Conservation (phyloP, 768 basidiomycete genomes). For the Leccinellum rugosiceps region DNA sequence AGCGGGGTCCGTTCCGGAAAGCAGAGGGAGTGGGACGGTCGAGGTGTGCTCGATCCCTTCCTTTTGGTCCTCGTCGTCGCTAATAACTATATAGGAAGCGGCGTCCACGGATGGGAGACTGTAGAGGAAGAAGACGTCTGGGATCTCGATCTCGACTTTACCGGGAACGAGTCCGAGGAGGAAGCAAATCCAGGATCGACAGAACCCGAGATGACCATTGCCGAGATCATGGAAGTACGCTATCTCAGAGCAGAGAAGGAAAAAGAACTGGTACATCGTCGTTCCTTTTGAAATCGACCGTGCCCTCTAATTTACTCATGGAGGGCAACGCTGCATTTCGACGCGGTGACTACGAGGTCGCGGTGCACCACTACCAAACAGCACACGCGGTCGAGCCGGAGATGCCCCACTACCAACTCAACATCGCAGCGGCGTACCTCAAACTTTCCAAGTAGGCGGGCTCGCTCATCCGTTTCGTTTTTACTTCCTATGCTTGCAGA, state of each 20-base stretch:
- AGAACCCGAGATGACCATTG: slow-evolving; percentile 53
- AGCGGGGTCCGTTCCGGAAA: slow-evolving; percentile 58
- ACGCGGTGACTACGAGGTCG: slow-evolving; percentile 52
- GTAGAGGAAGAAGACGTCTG: slow-evolving; percentile 75
- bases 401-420: slow-evolving; percentile 72
- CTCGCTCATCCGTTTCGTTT: not conserved
- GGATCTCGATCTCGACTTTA: slow-evolving; percentile 70
- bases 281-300: not conserved
- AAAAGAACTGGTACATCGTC: slow-evolving; percentile 58
- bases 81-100: slow-evolving; percentile 38
- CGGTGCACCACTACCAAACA: slow-evolving; percentile 55
- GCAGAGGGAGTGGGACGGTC: slow-evolving; percentile 73
- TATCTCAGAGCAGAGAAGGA: slow-evolving; percentile 67
- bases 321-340: slow-evolving; percentile 73
- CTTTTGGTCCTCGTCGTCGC: not conserved
- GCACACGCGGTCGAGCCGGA: slow-evolving; percentile 68
- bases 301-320: slow-evolving; percentile 4
- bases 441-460: slow-evolving; percentile 62
- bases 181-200: slow-evolving; percentile 37
- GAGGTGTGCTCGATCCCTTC: slow-evolving; percentile 38
- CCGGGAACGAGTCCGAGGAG: slow-evolving; percentile 51
- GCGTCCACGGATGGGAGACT: slow-evolving; percentile 71
- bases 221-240: slow-evolving; percentile 72
- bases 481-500: slow-evolving; percentile 35
- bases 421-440: slow-evolving; percentile 70